Conservation (phyloP, 768 basidiomycete species). For the Hemileccinum rubropunctum region DNA sequence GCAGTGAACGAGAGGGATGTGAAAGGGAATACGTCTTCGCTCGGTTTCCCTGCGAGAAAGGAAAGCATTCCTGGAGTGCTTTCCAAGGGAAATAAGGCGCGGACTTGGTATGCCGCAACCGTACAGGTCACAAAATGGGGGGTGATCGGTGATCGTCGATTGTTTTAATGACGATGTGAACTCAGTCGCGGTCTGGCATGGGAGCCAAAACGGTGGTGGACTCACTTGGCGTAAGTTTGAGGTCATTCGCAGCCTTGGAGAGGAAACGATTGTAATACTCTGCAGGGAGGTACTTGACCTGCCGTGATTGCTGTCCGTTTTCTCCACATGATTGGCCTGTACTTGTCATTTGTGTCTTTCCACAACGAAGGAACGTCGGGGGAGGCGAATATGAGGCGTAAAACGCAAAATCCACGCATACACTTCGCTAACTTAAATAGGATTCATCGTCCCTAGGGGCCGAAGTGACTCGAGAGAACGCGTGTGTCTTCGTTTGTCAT, state of each 20-base stretch:
- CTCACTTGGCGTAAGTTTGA: constrained; percentile 56
- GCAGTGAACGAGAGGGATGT: constrained; percentile 64
- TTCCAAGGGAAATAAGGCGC: constrained; percentile 72
- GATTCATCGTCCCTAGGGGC: background rate
- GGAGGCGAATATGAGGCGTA: background rate
- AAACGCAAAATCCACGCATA: background rate
- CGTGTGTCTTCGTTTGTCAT: background rate
- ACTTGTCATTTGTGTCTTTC: background rate
- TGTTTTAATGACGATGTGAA: background rate
- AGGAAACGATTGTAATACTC: constrained; percentile 54
- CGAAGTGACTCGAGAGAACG: background rate
- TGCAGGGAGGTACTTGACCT: constrained; percentile 36
- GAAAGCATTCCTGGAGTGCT: constrained; percentile 67
- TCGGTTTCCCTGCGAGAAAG: constrained; percentile 82
- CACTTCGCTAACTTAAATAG: background rate
- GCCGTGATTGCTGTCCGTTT: background rate
- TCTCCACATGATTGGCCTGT: too few species aligned
- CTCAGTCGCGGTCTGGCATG: background rate
- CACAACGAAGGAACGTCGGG: background rate
- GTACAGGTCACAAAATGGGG: background rate
- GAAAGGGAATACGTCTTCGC: constrained; percentile 80
- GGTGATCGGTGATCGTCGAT: background rate
- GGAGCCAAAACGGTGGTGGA: constrained; percentile 14
- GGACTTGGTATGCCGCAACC: constrained; percentile 37
- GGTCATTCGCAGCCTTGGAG: constrained; percentile 52